Base-by-base conservation (phyloP, 331 rosid species). In the Erythrophleum ivorense region DNA sequence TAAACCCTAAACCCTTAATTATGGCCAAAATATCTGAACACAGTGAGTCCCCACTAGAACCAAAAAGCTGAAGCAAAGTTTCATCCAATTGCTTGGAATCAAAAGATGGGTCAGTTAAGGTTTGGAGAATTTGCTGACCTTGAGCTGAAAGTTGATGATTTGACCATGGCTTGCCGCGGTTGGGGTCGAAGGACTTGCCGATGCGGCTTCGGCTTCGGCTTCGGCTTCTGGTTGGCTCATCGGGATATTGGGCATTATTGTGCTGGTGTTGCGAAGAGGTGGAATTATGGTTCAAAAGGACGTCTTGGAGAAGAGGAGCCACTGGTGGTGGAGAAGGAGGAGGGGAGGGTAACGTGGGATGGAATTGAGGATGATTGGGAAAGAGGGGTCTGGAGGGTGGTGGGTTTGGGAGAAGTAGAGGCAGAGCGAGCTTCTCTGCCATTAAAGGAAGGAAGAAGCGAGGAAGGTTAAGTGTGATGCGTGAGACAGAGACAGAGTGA, bases 151-250 rank as follows among this genome's bases (percentile, higher is more conserved):
- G 77, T 2, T 84, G 85, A 83, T 78, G 89, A 78, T 88, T 84
- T 15, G 82, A 86, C 95, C 95, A 91, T 21, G 90, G 90, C 83
- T 80, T 89, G 45, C 95, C 95, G 3, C 91, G 85, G 80, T 91
- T 88, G 63, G 89, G 65, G 87, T 91, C 95, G 7, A 79, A 75
- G 13, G 80, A 86, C 81, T 71, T 84, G 77, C 95, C 92, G 57
- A 87, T 84, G 41, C 91, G 92, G 15, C 77, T 77, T 75, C 86
- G 92, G 62, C 72, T 71, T 67, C 90, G 90, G 14, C 59, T 76
- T 71, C 87, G 91, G 45, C 73, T 71, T 71, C 82, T 79, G 58
- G 82, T 7, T 68, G 54, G 46, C 50, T 57, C 38, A 12, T 15
- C 36, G 8, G 57, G 65, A 81, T 52, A 19, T 55, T 15, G 76